These are phyloP conservation scores for Acrodontium crateriforme DNA, from an alignment of 2,329 filamentous ascomycete genomes.

Conservation along the genomic window DNA sequence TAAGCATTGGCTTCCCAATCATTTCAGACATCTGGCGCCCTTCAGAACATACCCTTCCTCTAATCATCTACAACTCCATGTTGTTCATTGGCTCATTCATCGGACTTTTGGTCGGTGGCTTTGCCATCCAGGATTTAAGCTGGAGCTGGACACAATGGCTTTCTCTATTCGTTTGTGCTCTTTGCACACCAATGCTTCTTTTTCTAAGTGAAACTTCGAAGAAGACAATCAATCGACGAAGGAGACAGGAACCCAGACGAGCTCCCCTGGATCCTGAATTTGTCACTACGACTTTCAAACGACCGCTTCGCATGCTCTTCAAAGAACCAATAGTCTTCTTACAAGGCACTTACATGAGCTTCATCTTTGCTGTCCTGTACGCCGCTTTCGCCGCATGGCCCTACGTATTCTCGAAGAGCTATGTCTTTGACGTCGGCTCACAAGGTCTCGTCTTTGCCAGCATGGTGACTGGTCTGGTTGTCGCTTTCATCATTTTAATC, in stretches of 20 bases:
- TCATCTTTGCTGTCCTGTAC: slow-evolving; percentile 11
- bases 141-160: slow-evolving; percentile 29
- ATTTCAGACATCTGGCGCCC: slow-evolving; percentile 24
- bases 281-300: slow-evolving; percentile 9
- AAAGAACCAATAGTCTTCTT: slow-evolving; percentile 18
- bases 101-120: slow-evolving; percentile 29
- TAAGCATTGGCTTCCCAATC: slow-evolving; percentile 25
- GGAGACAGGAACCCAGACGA: slow-evolving; percentile 5
- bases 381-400: slow-evolving; percentile 11
- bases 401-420: slow-evolving; percentile 9
- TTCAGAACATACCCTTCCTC: slow-evolving; percentile 16
- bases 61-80: slow-evolving; percentile 20
- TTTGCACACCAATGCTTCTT: slow-evolving; percentile 22
- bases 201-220: slow-evolving; percentile 41
- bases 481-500: slow-evolving; percentile 17
- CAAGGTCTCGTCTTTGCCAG: slow-evolving; percentile 23
- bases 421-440: slow-evolving; percentile 19
- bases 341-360: slow-evolving; percentile 6
- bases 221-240: slow-evolving; percentile 25
- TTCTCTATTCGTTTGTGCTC: slow-evolving; percentile 23
- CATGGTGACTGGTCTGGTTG: slow-evolving; percentile 18
- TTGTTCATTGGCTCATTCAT: slow-evolving; percentile 24
- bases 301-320: slow-evolving; percentile 13
- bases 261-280: slow-evolving; percentile 12
- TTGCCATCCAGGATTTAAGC: slow-evolving; percentile 21